Evolutionary conservation across 2,329 filamentous ascomycete species (phyloP).

Genomic region (Sclerotinia subarctica): DNA sequence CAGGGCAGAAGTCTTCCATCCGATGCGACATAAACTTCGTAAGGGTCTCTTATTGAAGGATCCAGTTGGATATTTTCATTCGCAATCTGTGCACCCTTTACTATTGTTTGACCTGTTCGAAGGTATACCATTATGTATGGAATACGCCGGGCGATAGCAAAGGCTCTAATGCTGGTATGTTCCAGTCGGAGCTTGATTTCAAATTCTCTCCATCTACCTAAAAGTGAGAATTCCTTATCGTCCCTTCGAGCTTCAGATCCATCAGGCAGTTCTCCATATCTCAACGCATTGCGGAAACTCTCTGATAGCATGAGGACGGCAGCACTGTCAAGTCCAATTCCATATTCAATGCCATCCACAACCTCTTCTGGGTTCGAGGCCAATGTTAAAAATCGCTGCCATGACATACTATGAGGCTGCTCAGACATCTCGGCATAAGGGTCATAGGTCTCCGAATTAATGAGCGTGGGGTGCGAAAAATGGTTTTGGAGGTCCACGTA

Average conservation of each 20-base stretch:
- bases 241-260: not conserved
- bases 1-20: constrained; percentile 8
- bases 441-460: constrained; percentile 7
- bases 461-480: constrained; percentile 5
- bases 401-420: not conserved
- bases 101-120: not conserved
- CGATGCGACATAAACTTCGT: not conserved
- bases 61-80: not conserved
- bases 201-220: not conserved
- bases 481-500: constrained; percentile 9
- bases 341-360: not conserved
- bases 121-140: constrained; percentile 2
- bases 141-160: constrained; percentile 13
- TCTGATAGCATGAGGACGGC: constrained; percentile 12
- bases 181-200: not conserved
- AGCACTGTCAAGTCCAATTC: not conserved
- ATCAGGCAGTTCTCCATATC: not conserved
- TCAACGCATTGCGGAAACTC: not conserved
- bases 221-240: not conserved
- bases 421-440: not conserved
- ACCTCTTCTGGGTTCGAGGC: not conserved
- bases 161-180: constrained; percentile 2
- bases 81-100: not conserved
- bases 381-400: not conserved
- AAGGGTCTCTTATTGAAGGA: constrained; percentile 11